These are phyloP conservation scores for Croton laevigatus DNA, from an alignment of 441 rosid genomes.

Conservation along the genomic window DNA sequence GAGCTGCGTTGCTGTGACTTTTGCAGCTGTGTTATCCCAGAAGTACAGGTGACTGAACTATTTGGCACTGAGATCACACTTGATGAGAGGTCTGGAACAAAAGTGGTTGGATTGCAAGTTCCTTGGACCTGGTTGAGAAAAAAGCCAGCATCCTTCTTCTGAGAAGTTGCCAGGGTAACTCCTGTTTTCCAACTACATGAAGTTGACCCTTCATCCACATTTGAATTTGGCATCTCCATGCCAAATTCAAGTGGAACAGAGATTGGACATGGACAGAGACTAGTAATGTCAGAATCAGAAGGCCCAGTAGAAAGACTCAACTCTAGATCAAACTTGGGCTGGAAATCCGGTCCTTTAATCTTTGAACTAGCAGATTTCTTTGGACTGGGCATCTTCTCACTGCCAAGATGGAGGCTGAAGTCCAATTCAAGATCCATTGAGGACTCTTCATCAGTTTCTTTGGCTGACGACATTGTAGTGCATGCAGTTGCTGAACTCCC, in stretches of 20 bases:
- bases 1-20: conserved; percentile 48
- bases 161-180: conserved; percentile 33
- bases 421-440: conserved; percentile 82
- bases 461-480: conserved; percentile 73
- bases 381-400: conserved; percentile 44
- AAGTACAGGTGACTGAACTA: conserved; percentile 83
- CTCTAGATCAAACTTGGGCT: conserved; percentile 65
- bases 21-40: conserved; percentile 58
- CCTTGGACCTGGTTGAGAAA: conserved; percentile 40
- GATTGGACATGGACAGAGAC: conserved; percentile 38
- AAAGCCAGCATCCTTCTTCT: conserved; percentile 41
- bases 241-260: conserved; percentile 39
- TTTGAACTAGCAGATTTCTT: conserved; percentile 37
- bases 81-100: conserved; percentile 60
- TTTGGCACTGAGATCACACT: conserved; percentile 51
- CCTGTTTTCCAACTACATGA: conserved; percentile 42
- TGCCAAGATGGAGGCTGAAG: conserved; percentile 81
- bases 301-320: conserved; percentile 73
- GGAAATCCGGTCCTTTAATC: conserved; percentile 33
- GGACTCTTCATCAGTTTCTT: conserved; percentile 83
- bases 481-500: conserved; percentile 82
- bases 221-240: conserved; percentile 45
- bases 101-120: conserved; percentile 31
- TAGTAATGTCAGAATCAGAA: conserved; percentile 71
- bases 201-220: conserved; percentile 55